Base-by-base conservation (phyloP, 75 land plant genomes). In the Azolla pinnata region DNA sequence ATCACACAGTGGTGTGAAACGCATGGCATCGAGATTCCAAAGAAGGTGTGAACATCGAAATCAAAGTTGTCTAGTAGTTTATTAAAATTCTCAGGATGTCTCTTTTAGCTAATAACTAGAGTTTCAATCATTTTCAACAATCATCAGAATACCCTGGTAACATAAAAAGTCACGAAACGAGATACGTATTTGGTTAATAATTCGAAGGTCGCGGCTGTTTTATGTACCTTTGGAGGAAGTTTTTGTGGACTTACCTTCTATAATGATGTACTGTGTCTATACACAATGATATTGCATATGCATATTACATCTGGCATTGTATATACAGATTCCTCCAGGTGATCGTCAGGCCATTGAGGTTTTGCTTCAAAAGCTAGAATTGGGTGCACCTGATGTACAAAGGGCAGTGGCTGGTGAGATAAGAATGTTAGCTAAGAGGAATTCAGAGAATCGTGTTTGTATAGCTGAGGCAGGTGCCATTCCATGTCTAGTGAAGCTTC, bases 401-500 rank as follows among this genome's bases (percentile, higher is more conserved):
- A 64, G 76, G 25, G 53, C 68, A 53, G 82, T 86, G n/a, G 75
- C 73, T 0, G 73, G 80, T 56, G 97, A 91, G 79, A 77, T 91
- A 19, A 83, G 97, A 1, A 60, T 46, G 19, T 74, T 91, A 21
- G 83, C 97, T 34, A 88, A 88, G 45, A 70, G 78, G 33, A 84
- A 85, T 7, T 60, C 79, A 59, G 79, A 76, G 4, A 80, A 83
- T 66, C 76, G 95, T 5, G 73, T 71, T 25, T 79, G 68, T 63
- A 75, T 91, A 2, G 95, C 88, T 0, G 86, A 84, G 42, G 84
- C 85, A 1, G 88, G 92, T 0, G 88, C 84, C 0, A 44, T 91
- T 0, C 82, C 86, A 3, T 45, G 70, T 1, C 75, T 91, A 8
- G 70, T 80, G 0, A 65, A 75, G 2, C 62, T 82, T n/a, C 65